Evolutionary conservation across 2,329 filamentous ascomycete genomes (phyloP), one percentile per base, ranked within the genome.

Genomic region (Gliomastix tumulicola): DNA sequence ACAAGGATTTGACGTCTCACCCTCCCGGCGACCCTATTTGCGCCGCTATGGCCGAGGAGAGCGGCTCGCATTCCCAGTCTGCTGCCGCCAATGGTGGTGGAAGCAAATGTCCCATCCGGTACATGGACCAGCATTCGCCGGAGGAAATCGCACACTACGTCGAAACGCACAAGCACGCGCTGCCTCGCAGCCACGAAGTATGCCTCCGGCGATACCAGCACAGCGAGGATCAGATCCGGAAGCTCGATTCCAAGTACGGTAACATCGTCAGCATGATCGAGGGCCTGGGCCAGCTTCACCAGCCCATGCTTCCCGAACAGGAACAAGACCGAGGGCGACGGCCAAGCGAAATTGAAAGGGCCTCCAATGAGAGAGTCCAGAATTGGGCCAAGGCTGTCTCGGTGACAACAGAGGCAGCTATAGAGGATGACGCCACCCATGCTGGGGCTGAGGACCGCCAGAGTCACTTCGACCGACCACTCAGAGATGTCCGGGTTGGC

Each of bases 141-240:
- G 87, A 95, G 63, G 89, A 96, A 55, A 82, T 97, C 43, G 90
- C 90, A 12, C 79, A 84, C 51, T 97, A 95, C 57, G 88, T 97
- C 52, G 87, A 96, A 57, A 88, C 82, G 36, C 89, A 96, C 65
- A 96, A 96, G 59, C 89, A 97, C 60, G 85, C 95, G 58, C 76
- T 97, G 37, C 90, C 90, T 9, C 79, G 90, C 49, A 96, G 88
- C 56, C 90, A 97, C 60, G 88, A 94, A 55, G 77, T 96, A 31
- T 97, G 90, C 58, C 80, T 97, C 42, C 82, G 85, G 52, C 78
- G 89, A 39, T 95, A 95, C 55, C 87, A 94, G 61, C 83, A 79
- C 58, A 90, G 89, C 51, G 83, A 90, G 49, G 76, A 84, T 44
- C 85, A 89, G 51, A 85, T 94, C 53, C 79, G 80, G 46, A 86